A percentile compares a stretch with the other conserved stretches of the same genome.
phyloP scores from a whole-genome alignment of 2,329 filamentous ascomycete species.

The Trichoderma koningiopsis region DNA sequence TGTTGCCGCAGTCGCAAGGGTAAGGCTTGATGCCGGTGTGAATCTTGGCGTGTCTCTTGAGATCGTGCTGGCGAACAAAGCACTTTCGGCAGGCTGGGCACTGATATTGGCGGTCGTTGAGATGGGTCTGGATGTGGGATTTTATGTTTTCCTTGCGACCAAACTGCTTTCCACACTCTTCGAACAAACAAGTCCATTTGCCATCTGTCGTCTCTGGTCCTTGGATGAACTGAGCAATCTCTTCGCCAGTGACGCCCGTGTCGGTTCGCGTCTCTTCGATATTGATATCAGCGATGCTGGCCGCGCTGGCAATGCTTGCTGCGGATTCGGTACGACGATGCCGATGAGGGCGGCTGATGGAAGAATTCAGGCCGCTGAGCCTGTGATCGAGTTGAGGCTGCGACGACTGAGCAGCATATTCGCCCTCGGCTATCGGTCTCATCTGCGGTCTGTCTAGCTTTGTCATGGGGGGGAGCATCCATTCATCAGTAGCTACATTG shows the following conservation, averaged over 20 bases:
- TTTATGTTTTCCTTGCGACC: constrained; percentile 99
- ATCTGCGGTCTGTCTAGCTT: constrained; percentile 48
- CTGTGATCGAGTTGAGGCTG: constrained; percentile 32
- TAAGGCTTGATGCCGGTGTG: constrained; percentile 96
- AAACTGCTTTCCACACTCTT: constrained; percentile 84
- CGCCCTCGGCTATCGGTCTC: constrained; percentile 43
- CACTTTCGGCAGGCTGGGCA: constrained; percentile 93
- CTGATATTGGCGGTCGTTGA: constrained; percentile 92
- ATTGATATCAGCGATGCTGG: constrained; percentile 63
- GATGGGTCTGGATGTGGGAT: constrained; percentile 95
- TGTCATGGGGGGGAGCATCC: constrained; percentile 48
- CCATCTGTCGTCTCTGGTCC: constrained; percentile 72
- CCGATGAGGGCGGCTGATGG: constrained; percentile 33
- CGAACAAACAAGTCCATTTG: constrained; percentile 76
- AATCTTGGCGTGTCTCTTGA: constrained; percentile 96
- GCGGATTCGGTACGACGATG: constrained; percentile 63
- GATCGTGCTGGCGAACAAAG: constrained; percentile 94
- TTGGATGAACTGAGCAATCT: constrained; percentile 74
- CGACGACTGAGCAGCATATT: constrained; percentile 42
- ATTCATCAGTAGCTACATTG: constrained; percentile 37
- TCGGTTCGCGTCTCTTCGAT: constrained; percentile 68
- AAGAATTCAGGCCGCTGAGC: constrained; percentile 26
- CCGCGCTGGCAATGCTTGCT: constrained; percentile 59
- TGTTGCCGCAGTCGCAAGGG: constrained; percentile 90
- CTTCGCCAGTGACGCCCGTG: constrained; percentile 84